Evolutionary conservation across 345 rosid genomes (phyloP).

Genomic region (Murraya koenigii): DNA sequence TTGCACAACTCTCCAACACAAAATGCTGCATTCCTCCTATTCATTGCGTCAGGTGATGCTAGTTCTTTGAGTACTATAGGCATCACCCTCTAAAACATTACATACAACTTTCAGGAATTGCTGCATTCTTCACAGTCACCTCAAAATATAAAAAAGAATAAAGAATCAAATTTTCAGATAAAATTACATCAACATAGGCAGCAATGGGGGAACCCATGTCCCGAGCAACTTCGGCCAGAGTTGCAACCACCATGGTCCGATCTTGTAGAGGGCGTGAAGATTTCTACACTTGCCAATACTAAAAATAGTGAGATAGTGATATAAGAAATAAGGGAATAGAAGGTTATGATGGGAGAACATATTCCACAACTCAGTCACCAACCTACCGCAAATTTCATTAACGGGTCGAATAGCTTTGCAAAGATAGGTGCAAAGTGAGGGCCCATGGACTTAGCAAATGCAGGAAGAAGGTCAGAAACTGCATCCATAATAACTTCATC

Average conservation of each 20-base stretch:
- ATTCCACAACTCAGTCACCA: conserved; percentile 2
- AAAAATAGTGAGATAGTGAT: conserved; percentile 26
- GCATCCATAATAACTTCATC: conserved; percentile 99
- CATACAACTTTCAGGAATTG: conserved; percentile 21
- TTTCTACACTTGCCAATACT: conserved; percentile 50
- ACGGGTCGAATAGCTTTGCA: conserved; percentile 80
- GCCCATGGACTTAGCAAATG: conserved; percentile 97
- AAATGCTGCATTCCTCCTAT: conserved; percentile 98
- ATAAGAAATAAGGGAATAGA: conserved; percentile 2
- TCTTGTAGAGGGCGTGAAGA: conserved; percentile 83
- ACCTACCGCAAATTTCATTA: conserved; percentile 94
- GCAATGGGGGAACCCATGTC: conserved; percentile 96
- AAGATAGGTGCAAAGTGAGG: conserved; percentile 84
- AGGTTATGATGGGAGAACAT: conserved; percentile 9
- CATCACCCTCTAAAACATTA: conserved; percentile 73
- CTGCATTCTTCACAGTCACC: conserved; percentile 10
- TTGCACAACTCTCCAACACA: conserved; percentile 96
- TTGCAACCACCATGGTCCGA: conserved; percentile 96
- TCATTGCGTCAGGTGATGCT: conserved; percentile 78
- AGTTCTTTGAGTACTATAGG: conserved; percentile 90
- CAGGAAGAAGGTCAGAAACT: conserved; percentile 96
- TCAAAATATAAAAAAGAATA: background rate
- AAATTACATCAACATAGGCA: conserved; percentile 78
- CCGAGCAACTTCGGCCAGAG: conserved; percentile 99
- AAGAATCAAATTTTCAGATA: conserved; percentile 9